Evolutionary conservation across 768 basidiomycete genomes (phyloP).

Genomic region (Scleroderma bovista): DNA sequence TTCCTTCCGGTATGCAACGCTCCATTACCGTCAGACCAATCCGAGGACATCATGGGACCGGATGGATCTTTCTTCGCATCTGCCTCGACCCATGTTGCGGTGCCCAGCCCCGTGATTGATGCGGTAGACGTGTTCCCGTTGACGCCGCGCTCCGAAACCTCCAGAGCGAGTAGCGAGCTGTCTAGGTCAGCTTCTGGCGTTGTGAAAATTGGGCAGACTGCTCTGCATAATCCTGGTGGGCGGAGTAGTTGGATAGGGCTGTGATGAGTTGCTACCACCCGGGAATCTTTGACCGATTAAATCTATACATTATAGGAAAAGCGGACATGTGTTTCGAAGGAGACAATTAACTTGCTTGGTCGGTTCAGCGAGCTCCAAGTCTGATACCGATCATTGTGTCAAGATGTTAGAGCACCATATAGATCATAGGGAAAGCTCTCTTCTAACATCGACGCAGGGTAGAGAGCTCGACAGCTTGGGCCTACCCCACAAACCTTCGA

Average conservation of each 20-base stretch:
- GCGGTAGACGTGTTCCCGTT: slow-evolving; percentile 43
- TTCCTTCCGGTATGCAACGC: slow-evolving; percentile 63
- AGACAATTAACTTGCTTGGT: no score
- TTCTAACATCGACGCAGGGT: no score
- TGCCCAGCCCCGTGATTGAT: slow-evolving; percentile 70
- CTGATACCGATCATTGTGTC: no score
- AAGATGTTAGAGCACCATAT: no score
- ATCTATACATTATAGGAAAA: neutral
- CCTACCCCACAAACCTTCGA: no score
- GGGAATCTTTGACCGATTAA: neutral
- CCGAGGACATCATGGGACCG: slow-evolving; percentile 11
- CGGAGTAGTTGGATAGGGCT: slow-evolving; percentile 92
- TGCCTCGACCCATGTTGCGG: slow-evolving; percentile 23
- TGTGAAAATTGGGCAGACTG: slow-evolving; percentile 93
- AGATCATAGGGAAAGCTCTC: no score
- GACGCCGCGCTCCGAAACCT: slow-evolving; percentile 9
- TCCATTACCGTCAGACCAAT: slow-evolving; percentile 15
- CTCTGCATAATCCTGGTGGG: slow-evolving; percentile 86
- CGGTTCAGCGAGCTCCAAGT: no score
- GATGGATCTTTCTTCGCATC: slow-evolving; percentile 22
- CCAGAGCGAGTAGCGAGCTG: slow-evolving; percentile 6
- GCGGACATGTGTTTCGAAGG: neutral
- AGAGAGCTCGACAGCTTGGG: no score
- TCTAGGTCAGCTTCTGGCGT: slow-evolving; percentile 32
- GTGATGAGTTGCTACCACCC: slow-evolving; percentile 20